Conservation (phyloP, 352 stramenopile species). For the Peronosclerospora sorghi region DNA sequence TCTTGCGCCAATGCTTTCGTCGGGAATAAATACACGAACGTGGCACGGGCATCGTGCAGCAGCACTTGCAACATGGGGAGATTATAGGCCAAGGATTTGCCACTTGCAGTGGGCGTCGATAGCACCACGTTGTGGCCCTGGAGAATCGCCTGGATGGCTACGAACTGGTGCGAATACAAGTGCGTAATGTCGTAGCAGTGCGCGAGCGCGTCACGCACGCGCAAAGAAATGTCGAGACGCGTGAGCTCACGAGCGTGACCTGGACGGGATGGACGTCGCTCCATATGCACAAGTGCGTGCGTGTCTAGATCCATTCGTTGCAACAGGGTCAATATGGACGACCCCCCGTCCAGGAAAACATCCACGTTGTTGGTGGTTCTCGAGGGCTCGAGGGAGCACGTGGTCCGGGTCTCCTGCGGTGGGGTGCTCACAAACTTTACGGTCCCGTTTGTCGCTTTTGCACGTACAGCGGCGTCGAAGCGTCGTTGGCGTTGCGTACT, state of each 20-base stretch:
- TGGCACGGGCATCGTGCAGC: conserved; percentile 38
- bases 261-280: conserved; percentile 32
- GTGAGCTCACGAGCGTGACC: conserved; percentile 37
- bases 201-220: no score
- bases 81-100: conserved; percentile 96
- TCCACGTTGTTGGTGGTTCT: background rate
- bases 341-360: conserved; percentile 8
- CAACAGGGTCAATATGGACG: conserved; percentile 38
- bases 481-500: conserved; percentile 44
- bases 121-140: conserved; percentile 88
- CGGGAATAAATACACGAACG: conserved; percentile 93
- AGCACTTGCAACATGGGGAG: conserved; percentile 86
- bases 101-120: conserved; percentile 92
- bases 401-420: no score
- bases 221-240: no score
- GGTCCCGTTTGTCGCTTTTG: conserved; percentile 14
- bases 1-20: conserved; percentile 98
- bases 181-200: conserved; percentile 35
- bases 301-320: conserved; percentile 43
- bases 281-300: conserved; percentile 74
- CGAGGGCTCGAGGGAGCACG: no score
- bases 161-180: conserved; percentile 89
- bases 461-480: conserved; percentile 36
- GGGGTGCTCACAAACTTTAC: background rate
- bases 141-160: conserved; percentile 81